Percentiles rank a stretch among this genome's conserved stretches.
Conservation (phyloP, 768 basidiomycete genomes). For the Serendipita sp. region DNA sequence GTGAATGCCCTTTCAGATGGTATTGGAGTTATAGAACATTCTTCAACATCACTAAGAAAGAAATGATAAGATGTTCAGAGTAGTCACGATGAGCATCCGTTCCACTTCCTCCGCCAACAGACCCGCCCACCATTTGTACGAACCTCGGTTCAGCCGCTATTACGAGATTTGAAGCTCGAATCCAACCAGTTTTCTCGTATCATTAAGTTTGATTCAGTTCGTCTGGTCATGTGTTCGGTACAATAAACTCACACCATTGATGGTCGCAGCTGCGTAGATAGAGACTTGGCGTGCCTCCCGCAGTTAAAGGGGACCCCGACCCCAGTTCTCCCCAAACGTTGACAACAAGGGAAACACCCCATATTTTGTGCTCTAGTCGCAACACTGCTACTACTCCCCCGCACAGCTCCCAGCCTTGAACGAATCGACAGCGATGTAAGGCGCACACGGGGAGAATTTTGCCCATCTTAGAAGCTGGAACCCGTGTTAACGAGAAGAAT, state of each 20-base stretch:
- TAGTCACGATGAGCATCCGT: no score
- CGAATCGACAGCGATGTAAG: constrained; percentile 39
- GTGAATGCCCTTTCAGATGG: no score
- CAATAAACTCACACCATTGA: constrained; percentile 29
- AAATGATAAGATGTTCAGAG: no score
- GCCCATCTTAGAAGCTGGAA: no score
- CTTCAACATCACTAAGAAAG: neutral
- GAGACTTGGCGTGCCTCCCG: constrained; percentile 38
- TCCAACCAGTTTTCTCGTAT: constrained; percentile 41
- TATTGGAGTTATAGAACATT: neutral
- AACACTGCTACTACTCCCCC: constrained; percentile 43
- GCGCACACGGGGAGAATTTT: no score
- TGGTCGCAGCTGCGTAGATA: constrained; percentile 43
- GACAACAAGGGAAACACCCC: constrained; percentile 32
- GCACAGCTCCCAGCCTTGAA: constrained; percentile 39
- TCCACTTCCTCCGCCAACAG: no score
- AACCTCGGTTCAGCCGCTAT: constrained; percentile 35
- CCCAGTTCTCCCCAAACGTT: constrained; percentile 41
- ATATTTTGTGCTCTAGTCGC: constrained; percentile 39
- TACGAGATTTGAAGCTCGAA: constrained; percentile 29
- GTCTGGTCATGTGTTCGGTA: constrained; percentile 39
- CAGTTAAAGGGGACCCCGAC: constrained; percentile 34
- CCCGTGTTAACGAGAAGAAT: constrained; percentile 46
- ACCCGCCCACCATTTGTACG: neutral
- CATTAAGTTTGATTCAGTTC: constrained; percentile 45